Percentiles rank a stretch among this genome's conserved stretches.
Conservation (phyloP, 2,329 filamentous ascomycete genomes). For the Fusarium nelsonii region DNA sequence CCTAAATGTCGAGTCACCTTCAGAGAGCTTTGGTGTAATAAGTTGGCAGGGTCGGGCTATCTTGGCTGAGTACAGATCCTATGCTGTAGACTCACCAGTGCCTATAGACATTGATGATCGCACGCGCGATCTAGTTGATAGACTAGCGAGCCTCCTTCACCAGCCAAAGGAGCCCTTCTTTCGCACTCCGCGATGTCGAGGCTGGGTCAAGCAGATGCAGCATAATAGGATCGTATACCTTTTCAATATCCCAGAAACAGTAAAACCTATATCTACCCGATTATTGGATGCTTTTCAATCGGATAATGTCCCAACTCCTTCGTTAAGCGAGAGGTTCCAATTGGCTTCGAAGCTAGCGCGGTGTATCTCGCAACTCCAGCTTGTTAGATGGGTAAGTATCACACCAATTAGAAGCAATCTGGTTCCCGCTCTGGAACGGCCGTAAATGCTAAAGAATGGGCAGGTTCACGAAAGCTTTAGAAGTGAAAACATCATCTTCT, state of each 20-base stretch:
- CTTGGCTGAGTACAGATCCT: not conserved
- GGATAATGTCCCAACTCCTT: not conserved
- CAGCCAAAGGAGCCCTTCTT: not conserved
- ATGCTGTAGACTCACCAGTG: not conserved
- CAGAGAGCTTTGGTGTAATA: not conserved
- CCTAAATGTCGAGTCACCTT: not conserved
- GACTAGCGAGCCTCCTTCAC: not conserved
- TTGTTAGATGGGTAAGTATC: not conserved
- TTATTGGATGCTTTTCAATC: not conserved
- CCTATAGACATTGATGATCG: not conserved
- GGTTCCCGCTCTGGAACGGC: too few species aligned
- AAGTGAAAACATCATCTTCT: not conserved
- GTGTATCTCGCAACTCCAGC: not conserved
- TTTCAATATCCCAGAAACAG: not conserved
- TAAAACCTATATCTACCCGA: not conserved
- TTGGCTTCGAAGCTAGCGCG: not conserved
- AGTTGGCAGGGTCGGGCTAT: not conserved
- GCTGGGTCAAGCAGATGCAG: not conserved
- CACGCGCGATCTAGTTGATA: not conserved
- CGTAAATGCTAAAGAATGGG: too few species aligned
- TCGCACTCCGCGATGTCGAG: not conserved
- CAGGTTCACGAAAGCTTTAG: not conserved
- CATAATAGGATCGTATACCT: not conserved
- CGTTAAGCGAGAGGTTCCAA: not conserved
- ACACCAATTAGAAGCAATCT: not conserved